Percentiles rank a stretch among this genome's conserved stretches.
These are phyloP conservation scores for Blastomyces emzantsi DNA, from an alignment of 2,329 filamentous ascomycete species.

Conservation along the genomic window DNA sequence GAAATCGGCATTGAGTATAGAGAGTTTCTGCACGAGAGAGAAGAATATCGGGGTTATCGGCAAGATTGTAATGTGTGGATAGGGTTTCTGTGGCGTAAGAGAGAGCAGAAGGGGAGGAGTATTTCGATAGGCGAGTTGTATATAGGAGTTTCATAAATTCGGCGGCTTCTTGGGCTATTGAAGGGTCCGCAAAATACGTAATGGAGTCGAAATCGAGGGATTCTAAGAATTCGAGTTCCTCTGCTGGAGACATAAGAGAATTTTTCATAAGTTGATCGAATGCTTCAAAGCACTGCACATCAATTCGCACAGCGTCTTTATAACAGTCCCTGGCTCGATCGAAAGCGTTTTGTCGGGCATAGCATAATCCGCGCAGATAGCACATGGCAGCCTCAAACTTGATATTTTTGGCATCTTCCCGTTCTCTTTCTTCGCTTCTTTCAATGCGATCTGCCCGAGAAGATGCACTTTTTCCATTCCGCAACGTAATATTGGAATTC, in stretches of 20 bases:
- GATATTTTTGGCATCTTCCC: conserved; percentile 64
- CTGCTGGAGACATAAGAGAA: conserved; percentile 75
- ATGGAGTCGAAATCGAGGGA: conserved; percentile 86
- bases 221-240: conserved; percentile 83
- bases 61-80: conserved; percentile 85
- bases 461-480: conserved; percentile 38
- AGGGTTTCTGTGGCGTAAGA: conserved; percentile 80
- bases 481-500: conserved; percentile 42
- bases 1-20: conserved; percentile 91
- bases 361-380: conserved; percentile 86
- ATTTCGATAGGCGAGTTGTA: conserved; percentile 90
- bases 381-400: conserved; percentile 97
- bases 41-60: conserved; percentile 78
- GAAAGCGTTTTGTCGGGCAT: conserved; percentile 93
- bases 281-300: conserved; percentile 96
- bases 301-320: conserved; percentile 92
- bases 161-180: conserved; percentile 71
- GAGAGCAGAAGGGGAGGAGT: conserved; percentile 76
- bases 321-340: conserved; percentile 97
- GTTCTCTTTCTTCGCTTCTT: conserved; percentile 51
- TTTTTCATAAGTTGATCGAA: conserved; percentile 98
- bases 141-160: conserved; percentile 96
- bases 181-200: conserved; percentile 53
- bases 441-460: conserved; percentile 45
- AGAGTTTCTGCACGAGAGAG: conserved; percentile 82